Evolutionary conservation across 1,284 basidiomycete genomes (phyloP).

Genomic region (Tetrapyrgos nigripes): DNA sequence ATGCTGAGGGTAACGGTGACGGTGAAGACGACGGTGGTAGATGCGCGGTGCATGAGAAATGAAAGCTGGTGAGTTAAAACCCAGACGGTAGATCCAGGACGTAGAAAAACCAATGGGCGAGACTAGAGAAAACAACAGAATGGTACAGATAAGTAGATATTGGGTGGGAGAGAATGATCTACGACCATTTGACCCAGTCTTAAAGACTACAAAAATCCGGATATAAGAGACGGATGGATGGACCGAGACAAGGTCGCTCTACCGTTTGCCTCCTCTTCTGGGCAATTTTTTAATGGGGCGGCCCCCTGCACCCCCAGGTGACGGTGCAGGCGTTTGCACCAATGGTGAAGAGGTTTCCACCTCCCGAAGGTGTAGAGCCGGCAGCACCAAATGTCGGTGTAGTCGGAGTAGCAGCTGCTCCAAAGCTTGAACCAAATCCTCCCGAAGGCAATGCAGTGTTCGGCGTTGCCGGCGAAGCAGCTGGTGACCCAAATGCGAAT

Average conservation of each 20-base stretch:
- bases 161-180: slow-evolving; percentile 2
- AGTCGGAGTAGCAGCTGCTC: slow-evolving; percentile 1
- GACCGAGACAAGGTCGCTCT: slow-evolving; percentile 12
- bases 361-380: slow-evolving; percentile 31
- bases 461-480: slow-evolving; percentile 60
- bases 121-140: slow-evolving; percentile 1
- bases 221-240: neutral
- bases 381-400: slow-evolving; percentile 40
- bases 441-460: slow-evolving; percentile 42
- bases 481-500: slow-evolving; percentile 41
- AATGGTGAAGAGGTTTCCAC: slow-evolving; percentile 59
- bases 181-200: neutral
- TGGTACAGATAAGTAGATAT: no score
- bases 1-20: slow-evolving; percentile 27
- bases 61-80: neutral
- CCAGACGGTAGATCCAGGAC: neutral
- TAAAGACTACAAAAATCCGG: slow-evolving; percentile 10
- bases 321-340: slow-evolving; percentile 51
- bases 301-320: slow-evolving; percentile 37
- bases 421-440: slow-evolving; percentile 40
- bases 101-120: neutral
- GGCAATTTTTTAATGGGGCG: slow-evolving; percentile 64
- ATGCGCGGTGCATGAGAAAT: neutral
- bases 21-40: slow-evolving; percentile 14
- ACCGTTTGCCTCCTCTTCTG: slow-evolving; percentile 48